Evolutionary conservation across 2,329 filamentous ascomycete genomes (phyloP), one percentile per base, ranked within the genome.

Genomic region (Botryotinia narcissicola): DNA sequence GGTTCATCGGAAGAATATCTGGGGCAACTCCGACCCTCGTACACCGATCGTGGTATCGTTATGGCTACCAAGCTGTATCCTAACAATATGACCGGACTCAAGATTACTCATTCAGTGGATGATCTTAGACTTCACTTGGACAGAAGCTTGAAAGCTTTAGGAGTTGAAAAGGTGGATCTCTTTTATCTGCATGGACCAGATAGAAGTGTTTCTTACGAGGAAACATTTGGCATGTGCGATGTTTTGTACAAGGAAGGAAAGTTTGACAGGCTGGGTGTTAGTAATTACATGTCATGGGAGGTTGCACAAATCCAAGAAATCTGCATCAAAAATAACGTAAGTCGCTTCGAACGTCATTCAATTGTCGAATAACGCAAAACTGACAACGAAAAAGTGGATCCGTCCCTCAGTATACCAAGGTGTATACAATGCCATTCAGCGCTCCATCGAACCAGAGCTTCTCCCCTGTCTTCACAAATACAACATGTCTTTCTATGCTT

Each of bases 1-100:
- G 91, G 91, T 67, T 84, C 87, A 69, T 90, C 92, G 70, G 92
- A 93, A 80, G 86, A 85, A 29, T 91, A 87, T 81, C 90, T 89
- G 7, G 84, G 85, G 14, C 72, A 78, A 83, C 88, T 89, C 1
- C 84, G 86, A 44, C 60, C 70, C 7, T n/a, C 70, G 10, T 92
- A 89, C 88, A 86, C 89, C 57, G 86, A 90, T 72, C 87, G 89
- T 29, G 89, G 89, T 3, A 81, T 92, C 67, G 86, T 86, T 7
- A 81, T 91, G 73, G 90, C 89, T 18, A 92, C 90, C 0, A 92
- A 92, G 68, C 73, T 76, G n/a, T 79, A 75, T 37, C 79, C 79
- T 1, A 72, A 48, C 9, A 59, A 35, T 9, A 72, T 69, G 29
- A 46, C 29, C 7, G 51, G 70, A 0, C 3, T 32, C 2, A 51